phyloP scores from a whole-genome alignment of 2,329 filamentous ascomycete species.

The Hypoxylon sp. region DNA sequence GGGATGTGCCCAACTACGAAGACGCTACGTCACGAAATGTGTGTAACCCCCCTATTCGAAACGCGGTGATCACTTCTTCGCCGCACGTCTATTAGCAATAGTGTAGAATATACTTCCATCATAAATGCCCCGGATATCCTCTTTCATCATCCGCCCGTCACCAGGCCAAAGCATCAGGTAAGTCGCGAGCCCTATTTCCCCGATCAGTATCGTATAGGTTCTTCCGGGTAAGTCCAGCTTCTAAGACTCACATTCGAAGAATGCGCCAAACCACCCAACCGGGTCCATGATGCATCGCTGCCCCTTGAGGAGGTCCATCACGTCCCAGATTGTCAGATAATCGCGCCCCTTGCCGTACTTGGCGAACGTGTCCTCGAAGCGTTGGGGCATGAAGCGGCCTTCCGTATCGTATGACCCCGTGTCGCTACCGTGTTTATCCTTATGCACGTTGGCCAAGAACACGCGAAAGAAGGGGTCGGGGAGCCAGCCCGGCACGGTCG shows the following conservation, averaged over 20 bases:
- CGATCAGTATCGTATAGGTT: conserved; percentile 2
- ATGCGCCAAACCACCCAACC: conserved; percentile 51
- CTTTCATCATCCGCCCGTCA: conserved; percentile 67
- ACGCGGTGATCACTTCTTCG: conserved; percentile 18
- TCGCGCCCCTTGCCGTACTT: conserved; percentile 59
- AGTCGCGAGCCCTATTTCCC: conserved; percentile 49
- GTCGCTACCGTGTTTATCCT: conserved; percentile 59
- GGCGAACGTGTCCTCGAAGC: conserved; percentile 63
- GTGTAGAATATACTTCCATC: conserved; percentile 65
- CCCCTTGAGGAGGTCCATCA: conserved; percentile 54
- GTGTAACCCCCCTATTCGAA: not conserved
- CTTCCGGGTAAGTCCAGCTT: conserved; percentile 49
- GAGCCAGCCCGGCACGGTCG: conserved; percentile 55
- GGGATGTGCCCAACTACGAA: too few species aligned
- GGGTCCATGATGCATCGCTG: conserved; percentile 58
- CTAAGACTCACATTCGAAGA: conserved; percentile 50
- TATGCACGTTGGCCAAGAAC: conserved; percentile 45
- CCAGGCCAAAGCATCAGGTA: conserved; percentile 66
- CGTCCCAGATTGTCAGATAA: conserved; percentile 53
- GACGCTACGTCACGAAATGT: not conserved
- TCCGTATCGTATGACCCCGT: conserved; percentile 61
- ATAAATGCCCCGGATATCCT: conserved; percentile 65
- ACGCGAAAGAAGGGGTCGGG: conserved; percentile 58
- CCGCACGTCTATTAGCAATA: conserved; percentile 48
- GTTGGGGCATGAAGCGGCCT: conserved; percentile 61